Base-by-base conservation (phyloP, 2,329 filamentous ascomycete genomes). In the Xylariaceae sp. region DNA sequence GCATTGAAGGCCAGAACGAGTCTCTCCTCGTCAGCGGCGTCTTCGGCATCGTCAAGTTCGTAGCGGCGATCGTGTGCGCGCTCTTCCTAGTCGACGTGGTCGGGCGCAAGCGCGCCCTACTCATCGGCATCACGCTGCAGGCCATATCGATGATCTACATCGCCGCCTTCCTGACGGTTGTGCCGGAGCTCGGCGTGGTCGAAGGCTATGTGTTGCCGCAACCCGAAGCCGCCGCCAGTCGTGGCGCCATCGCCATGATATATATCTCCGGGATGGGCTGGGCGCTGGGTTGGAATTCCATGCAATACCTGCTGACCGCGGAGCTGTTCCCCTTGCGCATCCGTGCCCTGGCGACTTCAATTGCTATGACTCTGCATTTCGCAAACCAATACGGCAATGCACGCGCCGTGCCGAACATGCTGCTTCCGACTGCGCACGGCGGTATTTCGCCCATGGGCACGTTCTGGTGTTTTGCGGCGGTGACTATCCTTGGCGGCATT, bases 1-100 rank as follows among this genome's bases (percentile, higher is more conserved):
- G 89, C 3, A 84, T 89, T 45, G 83, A 80, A 0, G 89, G 89
- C 7, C 80, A 81, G 44, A 81, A 86, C 44, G 87, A 91, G 71
- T 85, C 85, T 51, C 81, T 92, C 0, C 84, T 92, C 40, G 83
- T 89, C 14, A 92, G 88, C 0, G 89, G 84, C 2, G 84, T 93
- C 48, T 91, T 93, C 51, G 89, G 89, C 43, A 82, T 91, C 49
- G 79, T 91, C 64, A 93, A 93, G 68, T 82, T 93, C 52, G 70
- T 83, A 6, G 81, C 87, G 0, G 84, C 88, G 14, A 69, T 92
- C 29, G 62, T 84, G 40, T 93, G 89, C 70, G 89, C 89, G 0
- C 79, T 92, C 50, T 91, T 93, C 80, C 81, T 93, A 7, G 89
- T 93, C 61, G 90, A 93, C 64, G 85, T 89, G 51, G 86, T 93